Percentiles rank a stretch among this genome's conserved stretches.
phyloP scores from a whole-genome alignment of 768 basidiomycete genomes.

The Tylopilus sp. region DNA sequence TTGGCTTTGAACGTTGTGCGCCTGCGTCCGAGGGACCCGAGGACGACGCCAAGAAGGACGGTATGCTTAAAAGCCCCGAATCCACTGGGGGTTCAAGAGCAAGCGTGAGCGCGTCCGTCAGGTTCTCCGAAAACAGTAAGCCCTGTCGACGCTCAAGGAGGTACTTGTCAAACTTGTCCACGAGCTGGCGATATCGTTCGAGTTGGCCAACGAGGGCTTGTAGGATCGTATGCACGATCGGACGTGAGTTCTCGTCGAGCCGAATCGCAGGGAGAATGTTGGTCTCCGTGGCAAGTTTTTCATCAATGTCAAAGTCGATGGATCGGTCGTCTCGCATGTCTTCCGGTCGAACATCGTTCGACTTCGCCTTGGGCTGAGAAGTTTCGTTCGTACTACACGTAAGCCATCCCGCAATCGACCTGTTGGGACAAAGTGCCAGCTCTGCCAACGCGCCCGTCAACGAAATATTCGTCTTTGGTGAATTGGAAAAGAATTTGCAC shows the following conservation, averaged over 20 bases:
- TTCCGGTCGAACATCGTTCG: slow-evolving; percentile 20
- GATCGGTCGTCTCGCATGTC: slow-evolving; percentile 78
- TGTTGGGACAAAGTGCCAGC: slow-evolving; percentile 80
- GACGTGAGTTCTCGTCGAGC: slow-evolving; percentile 69
- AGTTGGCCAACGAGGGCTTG: slow-evolving; percentile 79
- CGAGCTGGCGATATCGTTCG: slow-evolving; percentile 69
- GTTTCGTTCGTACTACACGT: slow-evolving; percentile 57
- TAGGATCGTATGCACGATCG: slow-evolving; percentile 78
- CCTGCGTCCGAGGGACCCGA: slow-evolving; percentile 30
- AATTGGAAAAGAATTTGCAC: slow-evolving; percentile 78
- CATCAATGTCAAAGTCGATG: slow-evolving; percentile 71
- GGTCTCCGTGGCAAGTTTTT: slow-evolving; percentile 55
- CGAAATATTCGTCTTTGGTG: slow-evolving; percentile 84
- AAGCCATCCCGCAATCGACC: slow-evolving; percentile 87
- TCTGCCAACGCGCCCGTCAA: slow-evolving; percentile 80
- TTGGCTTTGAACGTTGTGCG: slow-evolving; percentile 43
- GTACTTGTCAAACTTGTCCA: slow-evolving; percentile 80
- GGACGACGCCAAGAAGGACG: slow-evolving; percentile 26
- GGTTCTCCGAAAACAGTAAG: slow-evolving; percentile 85
- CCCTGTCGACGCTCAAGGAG: slow-evolving; percentile 85
- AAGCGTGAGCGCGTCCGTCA: slow-evolving; percentile 83
- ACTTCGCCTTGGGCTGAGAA: slow-evolving; percentile 9
- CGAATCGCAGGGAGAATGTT: slow-evolving; percentile 61
- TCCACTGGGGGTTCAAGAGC: slow-evolving; percentile 61
- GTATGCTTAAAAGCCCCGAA: slow-evolving; percentile 21